phyloP scores from a whole-genome alignment of 176 grass and related monocot species.

The Canna indica region DNA sequence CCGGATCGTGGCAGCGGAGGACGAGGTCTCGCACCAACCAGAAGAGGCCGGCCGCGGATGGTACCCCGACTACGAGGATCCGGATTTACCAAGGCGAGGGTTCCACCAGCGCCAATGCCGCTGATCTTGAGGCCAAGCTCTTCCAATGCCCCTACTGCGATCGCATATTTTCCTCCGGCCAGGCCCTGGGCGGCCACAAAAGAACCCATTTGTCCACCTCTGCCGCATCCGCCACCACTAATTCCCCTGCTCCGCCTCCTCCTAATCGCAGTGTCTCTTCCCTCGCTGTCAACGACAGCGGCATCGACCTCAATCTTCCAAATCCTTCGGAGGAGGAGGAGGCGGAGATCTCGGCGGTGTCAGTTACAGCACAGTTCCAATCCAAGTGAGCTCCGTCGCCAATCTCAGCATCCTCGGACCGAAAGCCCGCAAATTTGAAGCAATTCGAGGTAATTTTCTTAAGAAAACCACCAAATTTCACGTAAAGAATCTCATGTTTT shows the following conservation, averaged over 20 bases:
- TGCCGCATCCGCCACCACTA: neutral
- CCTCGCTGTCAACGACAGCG: neutral
- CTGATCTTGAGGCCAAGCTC: constrained; percentile 21
- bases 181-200: constrained; percentile 44
- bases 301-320: constrained; percentile 53
- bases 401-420: neutral
- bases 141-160: constrained; percentile 26
- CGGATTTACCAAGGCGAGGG: neutral
- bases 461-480: too few relatives aligned
- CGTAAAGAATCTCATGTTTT: too few relatives aligned
- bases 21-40: constrained; percentile 68
- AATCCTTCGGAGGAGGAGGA: constrained; percentile 27
- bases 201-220: constrained; percentile 28
- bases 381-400: neutral
- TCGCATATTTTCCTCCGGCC: constrained; percentile 35
- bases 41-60: constrained; percentile 23
- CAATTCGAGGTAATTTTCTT: too few relatives aligned
- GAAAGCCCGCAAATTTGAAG: neutral
- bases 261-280: neutral
- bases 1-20: too few relatives aligned
- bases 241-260: constrained; percentile 10
- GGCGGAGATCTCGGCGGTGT: neutral
- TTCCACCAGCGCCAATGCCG: neutral
- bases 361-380: neutral
- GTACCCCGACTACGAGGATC: neutral